Evolutionary conservation across 768 basidiomycete genomes (phyloP), one percentile per base, ranked within the genome.

Genomic region (Macrocybe gigantea): DNA sequence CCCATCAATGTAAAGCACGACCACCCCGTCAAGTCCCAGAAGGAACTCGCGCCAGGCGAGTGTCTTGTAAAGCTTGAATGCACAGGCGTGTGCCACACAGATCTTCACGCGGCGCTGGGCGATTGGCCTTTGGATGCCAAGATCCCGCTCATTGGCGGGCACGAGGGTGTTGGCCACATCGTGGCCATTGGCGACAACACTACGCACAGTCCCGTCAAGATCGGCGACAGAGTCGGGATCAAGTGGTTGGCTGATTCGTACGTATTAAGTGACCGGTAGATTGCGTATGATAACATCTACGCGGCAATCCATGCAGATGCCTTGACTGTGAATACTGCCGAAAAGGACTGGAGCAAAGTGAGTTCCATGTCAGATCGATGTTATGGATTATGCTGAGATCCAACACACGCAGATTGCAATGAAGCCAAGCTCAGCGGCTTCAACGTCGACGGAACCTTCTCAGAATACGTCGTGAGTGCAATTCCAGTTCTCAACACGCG

Each of bases 41-140:
- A 70, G 12, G 69, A 82, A 3, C 83, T 87, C 60, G 66, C 63
- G 0, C 82, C 82, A 0, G 83, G 82, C 40, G 82, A 88, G 64
- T 86, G 83, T 59, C 80, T 91, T 53, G 71, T 92, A 63, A 83
- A 86, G 64, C 71, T 92, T 59, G 72, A 75, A 33, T 83, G 79
- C 67, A 82, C 85, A 5, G 89, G 89, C 48, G 88, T 91, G n/a
- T 92, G 90, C 66, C 88, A 91, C 60, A 88, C 85, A 3, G 90
- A 92, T 58, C 74, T 89, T 10, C 90, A 92, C 56, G 83, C 83
- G 29, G 78, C 78, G 34, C 64, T 76, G 35, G 80, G 78, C 38
- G 92, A 93, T 60, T 93, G 93, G 93, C 92, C 92, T 0, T 49
- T 88, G 7, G 64, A 73, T n/a, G 71, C 79, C 33, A 77, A 71